A percentile compares a stretch with the other conserved stretches of the same genome.
phyloP scores from a whole-genome alignment of 768 basidiomycete genomes.

The Pholiota microspora region DNA sequence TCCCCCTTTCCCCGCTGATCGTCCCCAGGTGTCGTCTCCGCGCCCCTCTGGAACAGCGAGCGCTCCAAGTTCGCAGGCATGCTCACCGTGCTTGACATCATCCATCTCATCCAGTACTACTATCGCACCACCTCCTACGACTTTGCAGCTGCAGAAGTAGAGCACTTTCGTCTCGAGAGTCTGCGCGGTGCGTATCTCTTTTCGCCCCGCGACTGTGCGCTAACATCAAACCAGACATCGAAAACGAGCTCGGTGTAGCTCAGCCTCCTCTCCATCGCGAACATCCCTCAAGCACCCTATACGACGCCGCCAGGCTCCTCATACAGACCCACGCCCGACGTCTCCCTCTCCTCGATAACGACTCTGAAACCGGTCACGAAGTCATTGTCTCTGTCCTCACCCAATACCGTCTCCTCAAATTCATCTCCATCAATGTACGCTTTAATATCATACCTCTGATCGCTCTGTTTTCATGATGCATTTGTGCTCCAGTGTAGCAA shows the following conservation, averaged over 20 bases:
- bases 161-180: constrained; percentile 85
- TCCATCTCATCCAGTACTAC: constrained; percentile 98
- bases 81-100: constrained; percentile 99
- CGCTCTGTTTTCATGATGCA: constrained; percentile 10
- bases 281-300: constrained; percentile 84
- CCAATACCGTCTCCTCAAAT: constrained; percentile 97
- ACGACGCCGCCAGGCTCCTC: constrained; percentile 85
- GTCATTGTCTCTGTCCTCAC: constrained; percentile 95
- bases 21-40: constrained; percentile 87
- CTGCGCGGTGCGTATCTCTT: constrained; percentile 66
- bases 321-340: constrained; percentile 96
- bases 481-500: constrained; percentile 64
- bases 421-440: constrained; percentile 93
- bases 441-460: constrained; percentile 3
- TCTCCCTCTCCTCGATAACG: constrained; percentile 89
- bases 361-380: constrained; percentile 92
- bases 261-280: constrained; percentile 89
- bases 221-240: constrained; percentile 67
- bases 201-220: constrained; percentile 4
- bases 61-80: constrained; percentile 93
- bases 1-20: constrained; percentile 10
- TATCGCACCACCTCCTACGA: constrained; percentile 87
- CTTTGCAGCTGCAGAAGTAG: constrained; percentile 86
- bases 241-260: constrained; percentile 87
- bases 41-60: constrained; percentile 97